A percentile compares a stretch with the other conserved stretches of the same genome.
phyloP scores from a whole-genome alignment of 2,329 filamentous ascomycete genomes.

The Fusarium domesticum region DNA sequence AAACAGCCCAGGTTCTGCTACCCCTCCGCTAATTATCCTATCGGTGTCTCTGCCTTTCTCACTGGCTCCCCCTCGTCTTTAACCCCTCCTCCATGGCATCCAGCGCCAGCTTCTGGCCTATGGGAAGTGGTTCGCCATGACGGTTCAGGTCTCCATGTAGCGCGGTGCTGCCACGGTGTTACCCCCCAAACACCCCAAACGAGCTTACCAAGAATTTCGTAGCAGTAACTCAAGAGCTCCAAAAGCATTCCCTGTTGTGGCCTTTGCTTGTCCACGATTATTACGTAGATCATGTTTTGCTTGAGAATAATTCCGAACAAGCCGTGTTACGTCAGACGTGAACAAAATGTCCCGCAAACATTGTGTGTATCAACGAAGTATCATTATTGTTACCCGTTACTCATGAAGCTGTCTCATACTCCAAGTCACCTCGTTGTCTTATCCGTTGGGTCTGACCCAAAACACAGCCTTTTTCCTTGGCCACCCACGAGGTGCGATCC shows the following conservation, averaged over 20 bases:
- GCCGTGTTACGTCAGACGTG: background rate
- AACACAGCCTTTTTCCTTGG: background rate
- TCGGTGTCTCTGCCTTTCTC: background rate
- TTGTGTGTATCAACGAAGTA: background rate
- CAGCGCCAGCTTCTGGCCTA: background rate
- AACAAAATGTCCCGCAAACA: conserved; percentile 1
- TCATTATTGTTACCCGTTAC: background rate
- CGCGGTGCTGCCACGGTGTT: conserved; percentile 23
- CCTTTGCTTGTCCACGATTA: background rate
- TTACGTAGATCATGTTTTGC: background rate
- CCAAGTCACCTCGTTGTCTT: background rate
- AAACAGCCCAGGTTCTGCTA: conserved; percentile 6
- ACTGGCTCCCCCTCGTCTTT: background rate
- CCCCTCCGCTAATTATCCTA: conserved; percentile 18
- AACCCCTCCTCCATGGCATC: background rate
- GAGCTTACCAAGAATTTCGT: conserved; percentile 25
- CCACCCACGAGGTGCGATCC: background rate
- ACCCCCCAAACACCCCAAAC: conserved; percentile 23
- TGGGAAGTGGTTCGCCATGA: conserved; percentile 16
- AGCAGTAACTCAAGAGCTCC: conserved; percentile 25
- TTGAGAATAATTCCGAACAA: background rate
- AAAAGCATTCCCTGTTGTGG: too few species aligned
- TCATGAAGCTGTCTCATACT: background rate
- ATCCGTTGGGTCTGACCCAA: background rate
- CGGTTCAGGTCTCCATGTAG: conserved; percentile 5